Evolutionary conservation across 495 filamentous ascomycete genomes (phyloP).

Genomic region (Neurospora sp.): DNA sequence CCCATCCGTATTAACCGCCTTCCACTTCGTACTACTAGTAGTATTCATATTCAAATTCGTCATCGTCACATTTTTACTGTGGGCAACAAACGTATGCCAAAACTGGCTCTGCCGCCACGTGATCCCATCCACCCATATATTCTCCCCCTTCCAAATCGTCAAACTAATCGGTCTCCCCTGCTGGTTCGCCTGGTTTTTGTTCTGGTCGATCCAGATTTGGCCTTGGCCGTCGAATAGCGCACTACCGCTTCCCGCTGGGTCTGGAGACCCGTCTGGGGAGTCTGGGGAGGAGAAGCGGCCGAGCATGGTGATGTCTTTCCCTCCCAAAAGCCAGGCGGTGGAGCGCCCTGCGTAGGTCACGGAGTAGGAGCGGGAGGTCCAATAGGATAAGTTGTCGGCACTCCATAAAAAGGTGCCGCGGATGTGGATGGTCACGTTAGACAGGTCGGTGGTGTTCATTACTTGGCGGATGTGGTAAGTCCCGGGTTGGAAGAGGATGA

Average conservation of each 20-base stretch:
- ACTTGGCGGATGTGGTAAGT: slow-evolving; percentile 34
- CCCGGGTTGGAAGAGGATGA: slow-evolving; percentile 27
- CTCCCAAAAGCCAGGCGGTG: slow-evolving; percentile 33
- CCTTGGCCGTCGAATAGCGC: slow-evolving; percentile 34
- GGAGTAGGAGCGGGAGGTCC: slow-evolving; percentile 23
- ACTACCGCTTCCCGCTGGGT: slow-evolving; percentile 9
- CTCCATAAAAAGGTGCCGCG: slow-evolving; percentile 29
- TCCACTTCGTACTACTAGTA: not conserved
- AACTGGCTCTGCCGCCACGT: too few relatives aligned
- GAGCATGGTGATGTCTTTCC: slow-evolving; percentile 23
- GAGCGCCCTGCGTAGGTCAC: slow-evolving; percentile 28
- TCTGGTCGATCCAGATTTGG: slow-evolving; percentile 34
- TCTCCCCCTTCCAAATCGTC: too few relatives aligned
- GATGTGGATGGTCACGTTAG: slow-evolving; percentile 31
- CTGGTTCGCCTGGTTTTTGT: slow-evolving; percentile 21
- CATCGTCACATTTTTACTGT: not conserved
- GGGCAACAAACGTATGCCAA: too few relatives aligned
- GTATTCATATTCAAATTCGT: not conserved
- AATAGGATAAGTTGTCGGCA: slow-evolving; percentile 29
- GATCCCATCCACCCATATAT: too few relatives aligned
- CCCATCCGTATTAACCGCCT: not conserved
- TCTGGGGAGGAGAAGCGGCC: slow-evolving; percentile 4
- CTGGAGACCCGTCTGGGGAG: too few relatives aligned
- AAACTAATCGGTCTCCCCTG: not conserved
- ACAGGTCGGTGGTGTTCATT: slow-evolving; percentile 30